Evolutionary conservation across 352 stramenopile species (phyloP), one percentile per base, ranked within the genome.

Genomic region (Phytophthora quininea): DNA sequence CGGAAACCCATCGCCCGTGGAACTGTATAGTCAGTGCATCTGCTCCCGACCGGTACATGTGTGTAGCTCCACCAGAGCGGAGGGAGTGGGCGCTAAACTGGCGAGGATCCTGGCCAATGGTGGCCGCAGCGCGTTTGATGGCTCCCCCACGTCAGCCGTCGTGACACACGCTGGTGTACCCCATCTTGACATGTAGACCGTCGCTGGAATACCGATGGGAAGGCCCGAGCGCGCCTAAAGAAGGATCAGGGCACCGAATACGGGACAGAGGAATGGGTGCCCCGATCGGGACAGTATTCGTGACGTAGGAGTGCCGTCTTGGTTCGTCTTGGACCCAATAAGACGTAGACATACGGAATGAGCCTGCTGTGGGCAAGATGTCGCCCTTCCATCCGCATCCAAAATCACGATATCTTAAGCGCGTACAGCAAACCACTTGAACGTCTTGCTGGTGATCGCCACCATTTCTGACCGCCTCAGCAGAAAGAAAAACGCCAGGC

Each of bases 1-100:
- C n/a, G n/a, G 57, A 64, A 11, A 57, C 29, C 33, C 57, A 64
- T 1, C 57, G 46, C n/a, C 46, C 47, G 29, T 64, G 47, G n/a
- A n/a, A n/a, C n/a, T n/a, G n/a, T n/a, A n/a, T n/a, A 27, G 45
- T 56, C 6, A 67, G 51, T 45, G 52, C 51, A 32, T 67, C 52
- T 11, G 33, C 33, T 12, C 42, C 60, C 4, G 58, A 53, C 6
- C 31, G 24, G n/a, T n/a, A n/a, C n/a, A n/a, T n/a, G n/a, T n/a
- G n/a, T n/a, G n/a, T n/a, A n/a, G n/a, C n/a, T n/a, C 51, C 51
- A n/a, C 51, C 42, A 38, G 33, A 40, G 2, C 42, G 32, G 0
- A 65, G 19, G 5, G 42, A 68, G 27, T 62, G 61, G 2, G 61
- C 62, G 27, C 38, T 59, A n/a, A 66, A 66, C 1, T 35, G 27